phyloP scores from a whole-genome alignment of 768 basidiomycete genomes.

The Naematelia aurantialba region DNA sequence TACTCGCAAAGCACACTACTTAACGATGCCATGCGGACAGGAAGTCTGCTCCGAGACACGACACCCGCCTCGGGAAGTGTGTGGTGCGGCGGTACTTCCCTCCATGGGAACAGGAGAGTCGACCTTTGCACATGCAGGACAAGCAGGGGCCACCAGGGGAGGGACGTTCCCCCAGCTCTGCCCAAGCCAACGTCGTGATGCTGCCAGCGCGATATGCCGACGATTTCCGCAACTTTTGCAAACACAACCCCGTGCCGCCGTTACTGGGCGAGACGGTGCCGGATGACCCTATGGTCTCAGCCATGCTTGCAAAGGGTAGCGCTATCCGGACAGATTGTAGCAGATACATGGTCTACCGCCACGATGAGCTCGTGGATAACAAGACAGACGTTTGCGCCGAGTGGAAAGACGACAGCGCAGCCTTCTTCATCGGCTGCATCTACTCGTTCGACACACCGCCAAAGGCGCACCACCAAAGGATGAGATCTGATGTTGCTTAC shows the following conservation, averaged over 20 bases:
- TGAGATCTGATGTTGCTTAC: conserved; percentile 22
- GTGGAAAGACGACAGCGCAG: conserved; percentile 39
- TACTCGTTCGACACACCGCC: conserved; percentile 39
- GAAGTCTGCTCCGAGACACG: background rate
- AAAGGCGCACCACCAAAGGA: conserved; percentile 13
- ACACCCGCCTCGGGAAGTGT: no score
- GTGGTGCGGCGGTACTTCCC: no score
- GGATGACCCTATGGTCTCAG: conserved; percentile 29
- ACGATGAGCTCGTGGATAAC: conserved; percentile 21
- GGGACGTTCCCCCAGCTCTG: conserved; percentile 19
- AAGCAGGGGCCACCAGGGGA: background rate
- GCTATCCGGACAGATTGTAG: conserved; percentile 37
- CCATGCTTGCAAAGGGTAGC: conserved; percentile 23
- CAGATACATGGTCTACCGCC: conserved; percentile 21
- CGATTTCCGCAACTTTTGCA: conserved; percentile 39
- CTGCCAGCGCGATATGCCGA: conserved; percentile 28
- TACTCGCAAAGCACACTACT: no score
- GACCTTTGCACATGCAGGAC: background rate
- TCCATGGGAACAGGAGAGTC: background rate
- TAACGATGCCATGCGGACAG: no score
- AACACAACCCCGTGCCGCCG: conserved; percentile 42
- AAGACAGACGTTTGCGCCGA: conserved; percentile 18
- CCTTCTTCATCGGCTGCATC: conserved; percentile 39
- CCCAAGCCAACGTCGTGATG: conserved; percentile 42
- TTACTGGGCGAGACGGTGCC: conserved; percentile 35